These are phyloP conservation scores for Hygrophila difformis DNA, from an alignment of 257 asterid species.

Conservation along the genomic window DNA sequence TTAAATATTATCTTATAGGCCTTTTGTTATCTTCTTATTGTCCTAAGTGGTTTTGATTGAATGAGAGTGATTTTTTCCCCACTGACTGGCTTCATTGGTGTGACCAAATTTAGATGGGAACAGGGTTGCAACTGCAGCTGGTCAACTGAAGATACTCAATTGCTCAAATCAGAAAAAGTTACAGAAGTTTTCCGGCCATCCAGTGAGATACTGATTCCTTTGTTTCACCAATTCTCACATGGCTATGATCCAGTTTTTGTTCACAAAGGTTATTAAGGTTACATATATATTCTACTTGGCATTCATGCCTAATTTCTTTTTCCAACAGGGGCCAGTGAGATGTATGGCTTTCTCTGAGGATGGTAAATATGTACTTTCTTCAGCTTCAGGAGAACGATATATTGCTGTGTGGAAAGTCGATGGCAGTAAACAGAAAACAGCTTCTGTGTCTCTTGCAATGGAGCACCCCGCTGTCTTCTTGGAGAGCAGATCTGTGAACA, in stretches of 20 bases:
- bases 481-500: slow-evolving; percentile 39
- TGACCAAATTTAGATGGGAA: slow-evolving; percentile 61
- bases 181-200: slow-evolving; percentile 92
- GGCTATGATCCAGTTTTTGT: background rate
- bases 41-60: background rate
- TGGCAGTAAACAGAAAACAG: slow-evolving; percentile 65
- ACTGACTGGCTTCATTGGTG: background rate
- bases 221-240: background rate
- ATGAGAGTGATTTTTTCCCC: background rate
- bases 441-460: slow-evolving; percentile 59
- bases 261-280: too few species aligned
- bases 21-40: too few species aligned
- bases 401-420: slow-evolving; percentile 74
- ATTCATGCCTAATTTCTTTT: slow-evolving; percentile 5
- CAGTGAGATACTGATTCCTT: slow-evolving; percentile 48
- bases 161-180: slow-evolving; percentile 54
- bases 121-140: slow-evolving; percentile 67
- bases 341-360: slow-evolving; percentile 85
- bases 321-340: slow-evolving; percentile 63
- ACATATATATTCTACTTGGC: background rate
- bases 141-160: slow-evolving; percentile 67
- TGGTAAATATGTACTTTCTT: slow-evolving; percentile 65
- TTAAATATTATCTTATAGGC: background rate
- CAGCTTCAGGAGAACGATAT: slow-evolving; percentile 69
- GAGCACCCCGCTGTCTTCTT: slow-evolving; percentile 85